Percentiles rank a stretch among this genome's conserved stretches.
phyloP scores from a whole-genome alignment of 176 grass and related monocot genomes.

The Lolium multiflorum region DNA sequence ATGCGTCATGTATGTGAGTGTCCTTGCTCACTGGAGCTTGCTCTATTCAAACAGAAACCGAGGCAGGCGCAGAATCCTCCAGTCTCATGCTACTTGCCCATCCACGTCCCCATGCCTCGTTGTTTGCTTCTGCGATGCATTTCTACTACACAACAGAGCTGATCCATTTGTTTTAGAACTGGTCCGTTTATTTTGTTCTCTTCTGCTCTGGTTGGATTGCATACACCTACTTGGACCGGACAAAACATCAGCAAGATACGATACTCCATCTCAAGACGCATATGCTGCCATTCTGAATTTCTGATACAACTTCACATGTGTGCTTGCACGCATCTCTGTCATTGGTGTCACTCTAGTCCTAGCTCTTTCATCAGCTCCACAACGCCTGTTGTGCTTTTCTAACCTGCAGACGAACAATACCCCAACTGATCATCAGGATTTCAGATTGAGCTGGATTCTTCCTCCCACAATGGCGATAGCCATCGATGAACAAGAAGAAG shows the following conservation, averaged over 20 bases:
- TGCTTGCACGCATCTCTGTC: background rate
- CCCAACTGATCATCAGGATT: too few species aligned
- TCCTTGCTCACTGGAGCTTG: constrained; percentile 12
- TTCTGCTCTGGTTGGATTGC: background rate
- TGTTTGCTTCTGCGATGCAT: background rate
- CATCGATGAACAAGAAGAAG: too few species aligned
- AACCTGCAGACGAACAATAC: background rate
- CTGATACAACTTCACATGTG: background rate
- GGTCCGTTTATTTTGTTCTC: background rate
- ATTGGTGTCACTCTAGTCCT: too few species aligned
- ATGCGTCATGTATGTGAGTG: background rate
- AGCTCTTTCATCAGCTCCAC: too few species aligned
- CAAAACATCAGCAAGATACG: background rate
- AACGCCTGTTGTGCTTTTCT: too few species aligned
- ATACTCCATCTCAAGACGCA: background rate
- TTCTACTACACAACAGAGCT: background rate
- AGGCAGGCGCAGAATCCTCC: background rate
- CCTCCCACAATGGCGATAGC: too few species aligned
- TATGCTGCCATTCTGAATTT: too few species aligned
- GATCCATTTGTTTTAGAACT: background rate
- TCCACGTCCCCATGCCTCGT: background rate
- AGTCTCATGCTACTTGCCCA: background rate
- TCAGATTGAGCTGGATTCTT: background rate
- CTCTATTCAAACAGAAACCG: background rate
- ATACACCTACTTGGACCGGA: background rate